Evolutionary conservation across 2,329 filamentous ascomycete genomes (phyloP), one percentile per base, ranked within the genome.

Genomic region (Fusarium liriodendri): DNA sequence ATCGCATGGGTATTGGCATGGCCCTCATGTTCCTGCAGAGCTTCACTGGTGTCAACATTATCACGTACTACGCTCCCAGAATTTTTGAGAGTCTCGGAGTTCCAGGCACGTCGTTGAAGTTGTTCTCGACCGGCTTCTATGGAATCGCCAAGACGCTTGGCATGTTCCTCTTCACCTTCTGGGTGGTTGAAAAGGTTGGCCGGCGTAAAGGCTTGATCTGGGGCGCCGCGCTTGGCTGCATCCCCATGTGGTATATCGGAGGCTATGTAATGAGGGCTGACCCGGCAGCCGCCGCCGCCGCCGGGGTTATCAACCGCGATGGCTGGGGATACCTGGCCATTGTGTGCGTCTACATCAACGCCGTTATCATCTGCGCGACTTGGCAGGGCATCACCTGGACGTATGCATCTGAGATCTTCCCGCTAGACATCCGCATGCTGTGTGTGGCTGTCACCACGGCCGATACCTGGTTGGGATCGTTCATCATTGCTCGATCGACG

Each of bases 41-140:
- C 33, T 78, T 82, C 54, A 81, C 79, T 1, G 80, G 89, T 54
- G 87, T 88, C 71, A 88, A 91, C 77, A 89, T 91, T 35, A 90
- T 92, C 61, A 89, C 88, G 5, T 91, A 91, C 80, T 92, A 91
- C 74, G 75, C 79, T 2, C 78, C 79, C 5, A 78, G 79, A 20
- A 80, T 85, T 33, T 81, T 85, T 59, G 79, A 81, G 71, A 83
- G 78, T 14, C 80, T 84, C 6, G 84, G 82, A 2, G 79, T 83
- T 20, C 54, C 76, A 0, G 81, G 82, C 1, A 83, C 76, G 2
- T 78, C 78, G 0, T 70, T 77, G 8, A 80, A 78, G 65, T 79
- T 84, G 22, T 82, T 84, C 70, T 81, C 80, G 2, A 85, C 84
- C 2, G 83, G 84, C 1, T 81, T 86, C 60, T 84, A 84, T 65